Conservation (phyloP, 352 stramenopile species). For the Pilasporangium apinafurcum region DNA sequence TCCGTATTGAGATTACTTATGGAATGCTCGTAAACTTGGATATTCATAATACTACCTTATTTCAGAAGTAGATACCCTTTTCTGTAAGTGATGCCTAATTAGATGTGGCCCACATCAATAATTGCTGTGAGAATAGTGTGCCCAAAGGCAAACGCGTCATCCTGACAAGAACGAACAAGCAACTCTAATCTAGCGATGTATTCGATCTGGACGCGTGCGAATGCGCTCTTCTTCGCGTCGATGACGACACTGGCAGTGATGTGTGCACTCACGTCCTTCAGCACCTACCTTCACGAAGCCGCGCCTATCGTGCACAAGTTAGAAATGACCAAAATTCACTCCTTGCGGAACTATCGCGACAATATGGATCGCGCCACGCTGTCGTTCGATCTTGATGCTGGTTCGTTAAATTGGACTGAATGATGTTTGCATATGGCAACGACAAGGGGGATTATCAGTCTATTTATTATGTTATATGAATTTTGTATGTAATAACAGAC, state of each 20-base stretch:
- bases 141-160: no score
- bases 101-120: no score
- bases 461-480: background rate
- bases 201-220: constrained; percentile 81
- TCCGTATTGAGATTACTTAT: no score
- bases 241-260: constrained; percentile 71
- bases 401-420: constrained; percentile 16
- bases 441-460: background rate
- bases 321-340: constrained; percentile 64
- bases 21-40: no score
- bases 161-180: no score
- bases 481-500: constrained; percentile 21
- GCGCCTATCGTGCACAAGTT: constrained; percentile 51
- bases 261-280: constrained; percentile 67
- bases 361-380: constrained; percentile 73
- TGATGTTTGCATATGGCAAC: background rate
- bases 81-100: no score
- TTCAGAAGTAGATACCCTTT: no score
- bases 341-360: constrained; percentile 80
- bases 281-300: constrained; percentile 59
- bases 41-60: no score
- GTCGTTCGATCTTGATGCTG: constrained; percentile 76
- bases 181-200: no score
- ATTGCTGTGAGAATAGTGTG: no score
- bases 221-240: constrained; percentile 79